Percentiles rank a stretch among this genome's conserved stretches.
Conservation (phyloP, 768 basidiomycete genomes). For the Termitomyces sp. region DNA sequence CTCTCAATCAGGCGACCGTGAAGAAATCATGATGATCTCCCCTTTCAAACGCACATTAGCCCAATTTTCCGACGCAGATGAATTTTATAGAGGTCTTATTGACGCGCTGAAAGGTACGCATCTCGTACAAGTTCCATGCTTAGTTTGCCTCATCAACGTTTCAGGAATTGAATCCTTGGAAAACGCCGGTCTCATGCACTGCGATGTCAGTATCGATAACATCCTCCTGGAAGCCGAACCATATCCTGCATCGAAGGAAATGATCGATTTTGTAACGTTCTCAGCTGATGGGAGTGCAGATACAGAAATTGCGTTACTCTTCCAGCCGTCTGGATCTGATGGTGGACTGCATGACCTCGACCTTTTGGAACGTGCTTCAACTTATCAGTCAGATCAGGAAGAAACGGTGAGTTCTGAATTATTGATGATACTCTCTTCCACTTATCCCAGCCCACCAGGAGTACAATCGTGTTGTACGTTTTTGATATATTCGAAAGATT, state of each 20-base stretch:
- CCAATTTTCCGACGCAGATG: no score
- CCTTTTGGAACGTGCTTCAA: neutral
- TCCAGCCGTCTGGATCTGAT: neutral
- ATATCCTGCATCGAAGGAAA: neutral
- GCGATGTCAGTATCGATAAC: neutral
- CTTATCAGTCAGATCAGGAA: neutral
- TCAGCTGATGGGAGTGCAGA: neutral
- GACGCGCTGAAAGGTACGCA: no score
- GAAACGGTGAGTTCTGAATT: neutral
- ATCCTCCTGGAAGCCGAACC: neutral
- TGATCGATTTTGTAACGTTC: neutral
- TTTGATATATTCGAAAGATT: neutral
- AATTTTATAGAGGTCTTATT: no score
- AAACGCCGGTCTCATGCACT: no score
- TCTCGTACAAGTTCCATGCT: no score
- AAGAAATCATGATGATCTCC: no score
- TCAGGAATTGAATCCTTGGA: no score
- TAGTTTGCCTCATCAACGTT: no score
- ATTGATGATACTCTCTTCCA: neutral
- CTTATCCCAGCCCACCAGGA: neutral
- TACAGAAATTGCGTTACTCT: neutral
- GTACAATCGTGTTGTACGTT: neutral
- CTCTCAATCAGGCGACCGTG: no score
- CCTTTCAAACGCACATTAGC: no score
- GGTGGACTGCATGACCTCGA: constrained; percentile 1